Conservation (phyloP, 208 protist species). For the Acanthamoeba healyi region DNA sequence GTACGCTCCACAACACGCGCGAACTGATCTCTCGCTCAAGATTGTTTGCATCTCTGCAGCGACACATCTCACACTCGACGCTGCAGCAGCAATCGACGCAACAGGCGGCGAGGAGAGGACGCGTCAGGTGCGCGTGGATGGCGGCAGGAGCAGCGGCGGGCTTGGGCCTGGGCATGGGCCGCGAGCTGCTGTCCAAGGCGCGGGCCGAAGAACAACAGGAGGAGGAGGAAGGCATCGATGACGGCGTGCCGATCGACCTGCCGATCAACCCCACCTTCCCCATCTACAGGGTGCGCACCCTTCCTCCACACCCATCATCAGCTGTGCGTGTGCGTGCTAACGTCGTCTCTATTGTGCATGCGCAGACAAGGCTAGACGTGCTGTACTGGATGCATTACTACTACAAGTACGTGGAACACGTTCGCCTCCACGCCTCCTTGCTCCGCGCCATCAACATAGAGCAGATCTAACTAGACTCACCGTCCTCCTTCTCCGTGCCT, state of each 20-base stretch:
- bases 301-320: neutral
- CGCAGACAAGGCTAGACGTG: conserved; percentile 14
- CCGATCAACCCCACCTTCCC: conserved; percentile 7
- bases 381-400: conserved; percentile 17
- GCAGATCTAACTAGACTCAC: too few species aligned
- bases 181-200: neutral
- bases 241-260: neutral
- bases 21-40: too few species aligned
- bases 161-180: neutral
- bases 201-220: too few species aligned
- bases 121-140: neutral
- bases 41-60: neutral
- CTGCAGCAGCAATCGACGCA: too few species aligned
- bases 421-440: neutral
- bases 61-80: too few species aligned
- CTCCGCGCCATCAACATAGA: too few species aligned
- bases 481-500: neutral
- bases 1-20: too few species aligned
- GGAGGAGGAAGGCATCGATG: neutral
- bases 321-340: neutral
- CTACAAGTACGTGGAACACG: neutral
- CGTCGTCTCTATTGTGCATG: neutral
- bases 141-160: neutral
- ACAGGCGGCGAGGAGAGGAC: neutral
- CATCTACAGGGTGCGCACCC: neutral